phyloP scores from a whole-genome alignment of 768 basidiomycete species.

The Podaxis sp. region DNA sequence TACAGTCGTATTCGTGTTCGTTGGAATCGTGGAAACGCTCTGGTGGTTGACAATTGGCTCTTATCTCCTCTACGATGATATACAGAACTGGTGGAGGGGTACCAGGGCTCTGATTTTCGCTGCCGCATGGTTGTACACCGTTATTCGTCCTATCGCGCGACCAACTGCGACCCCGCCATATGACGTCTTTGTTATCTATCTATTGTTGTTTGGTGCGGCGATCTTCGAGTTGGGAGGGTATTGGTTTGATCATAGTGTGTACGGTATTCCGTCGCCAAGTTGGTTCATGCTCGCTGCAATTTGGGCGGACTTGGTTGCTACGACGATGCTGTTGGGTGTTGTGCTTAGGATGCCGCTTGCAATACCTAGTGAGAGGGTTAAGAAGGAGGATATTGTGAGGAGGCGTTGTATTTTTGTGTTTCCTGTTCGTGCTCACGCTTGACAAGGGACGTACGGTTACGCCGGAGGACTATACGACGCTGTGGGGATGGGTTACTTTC shows the following conservation, averaged over 20 bases:
- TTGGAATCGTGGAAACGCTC: constrained; percentile 58
- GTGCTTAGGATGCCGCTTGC: constrained; percentile 64
- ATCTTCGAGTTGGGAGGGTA: constrained; percentile 53
- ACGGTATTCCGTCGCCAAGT: constrained; percentile 42
- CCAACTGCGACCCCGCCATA: constrained; percentile 59
- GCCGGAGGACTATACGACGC: constrained; percentile 75
- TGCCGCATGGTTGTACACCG: constrained; percentile 66
- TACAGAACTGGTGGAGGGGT: constrained; percentile 16
- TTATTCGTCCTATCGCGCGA: constrained; percentile 50
- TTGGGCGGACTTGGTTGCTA: constrained; percentile 42
- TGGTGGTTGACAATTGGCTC: constrained; percentile 62
- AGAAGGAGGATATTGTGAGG: constrained; percentile 59
- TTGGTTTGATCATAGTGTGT: constrained; percentile 49
- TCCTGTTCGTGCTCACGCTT: neutral
- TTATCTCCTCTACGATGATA: constrained; percentile 45
- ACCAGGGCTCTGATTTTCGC: constrained; percentile 41
- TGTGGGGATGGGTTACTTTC: constrained; percentile 74
- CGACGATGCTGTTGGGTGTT: constrained; percentile 43
- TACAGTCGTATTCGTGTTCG: constrained; percentile 41
- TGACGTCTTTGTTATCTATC: constrained; percentile 63
- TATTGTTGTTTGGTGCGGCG: constrained; percentile 44
- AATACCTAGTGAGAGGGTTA: constrained; percentile 54
- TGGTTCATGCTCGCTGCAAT: constrained; percentile 27
- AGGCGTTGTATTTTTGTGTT: constrained; percentile 23
- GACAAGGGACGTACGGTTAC: constrained; percentile 52